These are phyloP conservation scores for Fusarium citri DNA, from an alignment of 2,329 filamentous ascomycete species.

Conservation along the genomic window DNA sequence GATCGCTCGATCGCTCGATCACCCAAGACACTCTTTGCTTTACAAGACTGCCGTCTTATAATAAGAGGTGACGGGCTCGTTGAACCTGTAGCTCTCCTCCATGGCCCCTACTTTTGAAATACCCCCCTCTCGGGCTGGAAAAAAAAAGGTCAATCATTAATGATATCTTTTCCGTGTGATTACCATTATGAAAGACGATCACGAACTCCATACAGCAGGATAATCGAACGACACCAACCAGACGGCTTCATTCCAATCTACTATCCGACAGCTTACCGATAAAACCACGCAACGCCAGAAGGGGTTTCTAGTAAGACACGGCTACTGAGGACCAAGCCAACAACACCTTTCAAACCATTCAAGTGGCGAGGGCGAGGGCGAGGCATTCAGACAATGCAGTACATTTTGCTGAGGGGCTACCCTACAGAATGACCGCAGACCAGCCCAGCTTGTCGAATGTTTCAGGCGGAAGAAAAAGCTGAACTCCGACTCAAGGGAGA, in stretches of 20 bases:
- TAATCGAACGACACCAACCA: neutral
- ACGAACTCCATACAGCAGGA: neutral
- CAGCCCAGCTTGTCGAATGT: slow-evolving; percentile 4
- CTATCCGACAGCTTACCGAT: slow-evolving; percentile 1
- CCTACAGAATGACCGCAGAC: slow-evolving; percentile 11
- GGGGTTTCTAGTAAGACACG: slow-evolving; percentile 5
- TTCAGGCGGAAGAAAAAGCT: slow-evolving; percentile 10
- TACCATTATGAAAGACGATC: neutral
- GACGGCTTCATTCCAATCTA: slow-evolving; percentile 13
- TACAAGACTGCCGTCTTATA: neutral
- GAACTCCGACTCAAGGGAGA: slow-evolving; percentile 13
- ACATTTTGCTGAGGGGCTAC: slow-evolving; percentile 2
- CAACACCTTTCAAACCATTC: neutral
- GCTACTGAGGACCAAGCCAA: slow-evolving; percentile 1
- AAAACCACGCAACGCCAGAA: slow-evolving; percentile 2
- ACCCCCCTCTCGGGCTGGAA: neutral
- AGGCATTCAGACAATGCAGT: slow-evolving; percentile 11
- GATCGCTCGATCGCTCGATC: slow-evolving; percentile 28
- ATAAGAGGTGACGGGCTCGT: slow-evolving; percentile 27
- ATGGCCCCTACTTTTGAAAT: neutral
- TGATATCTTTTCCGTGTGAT: neutral
- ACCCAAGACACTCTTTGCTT: slow-evolving; percentile 20
- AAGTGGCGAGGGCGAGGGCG: slow-evolving; percentile 1
- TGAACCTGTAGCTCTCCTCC: slow-evolving; percentile 20
- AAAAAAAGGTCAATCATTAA: neutral